These are phyloP conservation scores for Globisporangium cystogenes DNA, from an alignment of 352 stramenopile species.

Conservation along the genomic window DNA sequence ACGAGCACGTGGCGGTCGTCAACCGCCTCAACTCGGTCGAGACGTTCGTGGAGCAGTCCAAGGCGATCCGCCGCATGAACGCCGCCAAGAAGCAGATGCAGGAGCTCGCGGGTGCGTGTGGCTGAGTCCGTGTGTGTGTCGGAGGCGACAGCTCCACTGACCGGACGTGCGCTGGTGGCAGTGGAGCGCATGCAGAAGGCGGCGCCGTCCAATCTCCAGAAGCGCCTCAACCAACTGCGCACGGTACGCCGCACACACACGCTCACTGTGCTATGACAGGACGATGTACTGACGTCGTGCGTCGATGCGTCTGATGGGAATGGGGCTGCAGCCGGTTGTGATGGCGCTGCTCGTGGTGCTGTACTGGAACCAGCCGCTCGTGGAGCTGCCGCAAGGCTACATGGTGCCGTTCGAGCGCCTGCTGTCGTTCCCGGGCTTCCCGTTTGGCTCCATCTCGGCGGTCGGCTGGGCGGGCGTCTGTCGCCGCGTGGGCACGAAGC, in stretches of 20 bases:
- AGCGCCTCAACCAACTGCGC: slow-evolving; percentile 64
- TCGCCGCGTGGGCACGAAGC: slow-evolving; percentile 61
- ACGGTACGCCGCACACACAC: too few species aligned
- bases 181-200: slow-evolving; percentile 62
- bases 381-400: slow-evolving; percentile 60
- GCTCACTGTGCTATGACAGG: too few species aligned
- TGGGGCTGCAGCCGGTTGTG: slow-evolving; percentile 32
- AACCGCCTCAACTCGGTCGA: slow-evolving; percentile 85
- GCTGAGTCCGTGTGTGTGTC: not conserved
- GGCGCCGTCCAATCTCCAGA: slow-evolving; percentile 64
- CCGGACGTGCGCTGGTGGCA: slow-evolving; percentile 14
- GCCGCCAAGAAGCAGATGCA: slow-evolving; percentile 81
- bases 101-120: slow-evolving; percentile 54
- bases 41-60: slow-evolving; percentile 86
- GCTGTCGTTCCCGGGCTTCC: slow-evolving; percentile 72
- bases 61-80: slow-evolving; percentile 84
- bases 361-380: slow-evolving; percentile 79
- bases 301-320: too few species aligned
- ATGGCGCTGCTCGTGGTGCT: slow-evolving; percentile 48
- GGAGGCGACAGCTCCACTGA: not conserved
- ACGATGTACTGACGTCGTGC: too few species aligned
- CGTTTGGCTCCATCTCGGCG: slow-evolving; percentile 64
- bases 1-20: slow-evolving; percentile 70
- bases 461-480: slow-evolving; percentile 74
- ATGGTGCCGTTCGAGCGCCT: slow-evolving; percentile 78